Base-by-base conservation (phyloP, 1,284 basidiomycete species). In the Ganoderma meredithae region DNA sequence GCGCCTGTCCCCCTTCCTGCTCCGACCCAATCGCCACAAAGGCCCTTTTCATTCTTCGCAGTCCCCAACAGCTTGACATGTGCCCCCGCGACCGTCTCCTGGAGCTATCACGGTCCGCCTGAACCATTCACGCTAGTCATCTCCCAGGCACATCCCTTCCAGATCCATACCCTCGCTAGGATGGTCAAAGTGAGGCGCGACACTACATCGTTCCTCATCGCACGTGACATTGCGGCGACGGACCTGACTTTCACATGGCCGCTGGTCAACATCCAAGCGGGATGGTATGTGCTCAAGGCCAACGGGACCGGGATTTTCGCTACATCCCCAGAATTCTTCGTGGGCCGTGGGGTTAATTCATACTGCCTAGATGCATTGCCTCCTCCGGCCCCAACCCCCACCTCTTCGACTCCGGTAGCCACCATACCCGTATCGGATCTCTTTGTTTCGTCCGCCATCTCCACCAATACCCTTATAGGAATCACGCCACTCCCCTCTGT, bases 221-320 rank as follows among this genome's bases (percentile, higher is more conserved):
- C 60, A 15, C 69, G 39, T 8, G 44, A 66, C 40, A 44, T 74
- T 19, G 68, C 74, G 31, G 62, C 74, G 2, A 39, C 66, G 9
- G 4, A 22, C 33, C 13, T 12, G 5, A 61, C 40, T 6, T 77
- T 53, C 58, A 70, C 67, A 1, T 79, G 78, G 78, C 4, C 41
- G 0, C 12, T 63, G 2, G 77, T 78, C 19, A 73, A 74, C 59
- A 72, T 79, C 8, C 71, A 77, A 1, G 55, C 73, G 27, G 78
- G 78, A 0, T 69, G 68, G 68, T 79, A 79, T 64, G 52, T 61
- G 27, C 17, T 78, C 40, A 47, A 61, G 25, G 76, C 76, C 6
- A 22, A 59, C 31, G 66, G 63, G n/a, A 9, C 22, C 3, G 63
- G 43, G 17, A 22, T 65, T 15, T 22, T 49, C 0, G 31, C 49